Base-by-base conservation (phyloP, 768 basidiomycete species). In the Tulasnella sp. region DNA sequence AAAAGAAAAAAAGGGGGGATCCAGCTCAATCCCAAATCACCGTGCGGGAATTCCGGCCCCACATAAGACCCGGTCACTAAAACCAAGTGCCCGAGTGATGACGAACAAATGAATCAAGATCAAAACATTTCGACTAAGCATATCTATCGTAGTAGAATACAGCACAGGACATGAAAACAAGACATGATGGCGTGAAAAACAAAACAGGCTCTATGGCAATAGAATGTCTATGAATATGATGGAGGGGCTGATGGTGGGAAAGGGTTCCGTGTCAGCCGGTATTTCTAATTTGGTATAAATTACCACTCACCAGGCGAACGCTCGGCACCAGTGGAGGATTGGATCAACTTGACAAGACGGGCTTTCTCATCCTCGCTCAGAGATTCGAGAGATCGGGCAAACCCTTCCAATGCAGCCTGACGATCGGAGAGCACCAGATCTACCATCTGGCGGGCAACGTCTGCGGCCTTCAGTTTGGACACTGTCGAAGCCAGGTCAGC, bases 301-400 rank as follows among this genome's bases (percentile, higher is more conserved):
- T 74, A 23, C 29, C 39, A 74, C 75, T 37, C 61, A 76, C 75
- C 75, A 51, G 75, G 75, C 26, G 75, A 76, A 44, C 61, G 40
- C 29, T 75, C 74, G 18, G 9, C n/a, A 23, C 57, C 57, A n/a
- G 13, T 29, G 26, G 75, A 61, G 26, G 75, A 48, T 37, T 76
- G 44, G 20, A 76, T 57, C 46, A 76, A 32, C 61, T 76, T 76
- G 75, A 76, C 75, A 29, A 76, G 51, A 20, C 75, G 75, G 29
- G 87, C 84, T 83, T 89, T 90, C 81, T 95, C 94, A 35, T 94
- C 94, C 32, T 89, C 88, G 0, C 89, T 88, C 79, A 96, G 87
- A 48, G 87, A 87, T 78, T 93, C 91, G n/a, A 91, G 89, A 15
- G 95, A 85, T 72, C 91, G 90, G 73, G 90, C 83, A 78, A 96